Evolutionary conservation across 2,329 filamentous ascomycete species (phyloP).

Genomic region (Colletotrichum aenigma): DNA sequence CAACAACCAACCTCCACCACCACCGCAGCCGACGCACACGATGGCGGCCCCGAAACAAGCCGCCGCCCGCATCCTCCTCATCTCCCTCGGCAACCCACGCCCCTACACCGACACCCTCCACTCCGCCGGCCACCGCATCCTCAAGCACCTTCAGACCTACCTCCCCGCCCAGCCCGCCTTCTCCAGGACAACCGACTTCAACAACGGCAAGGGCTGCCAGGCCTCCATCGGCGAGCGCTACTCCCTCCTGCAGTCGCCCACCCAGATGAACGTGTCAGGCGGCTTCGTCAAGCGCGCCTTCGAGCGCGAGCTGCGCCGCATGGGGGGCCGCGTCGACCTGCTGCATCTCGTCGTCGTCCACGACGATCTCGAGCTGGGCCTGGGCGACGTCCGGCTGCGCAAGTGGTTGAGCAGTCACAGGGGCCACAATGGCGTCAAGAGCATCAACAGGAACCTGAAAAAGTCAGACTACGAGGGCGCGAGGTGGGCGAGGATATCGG

Average conservation of each 20-base stretch:
- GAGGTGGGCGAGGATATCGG: constrained; percentile 66
- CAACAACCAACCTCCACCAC: neutral
- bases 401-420: constrained; percentile 67
- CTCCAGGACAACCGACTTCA: constrained; percentile 38
- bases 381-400: constrained; percentile 71
- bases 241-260: constrained; percentile 76
- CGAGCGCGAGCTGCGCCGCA: constrained; percentile 53
- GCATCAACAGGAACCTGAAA: constrained; percentile 58
- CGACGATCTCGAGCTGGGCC: constrained; percentile 79
- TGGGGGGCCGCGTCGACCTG: constrained; percentile 31
- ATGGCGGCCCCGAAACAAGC: constrained; percentile 20
- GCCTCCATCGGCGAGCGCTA: constrained; percentile 55
- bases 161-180: constrained; percentile 56
- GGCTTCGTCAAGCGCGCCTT: constrained; percentile 66
- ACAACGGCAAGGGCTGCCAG: constrained; percentile 51
- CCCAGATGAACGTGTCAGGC: constrained; percentile 86
- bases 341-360: constrained; percentile 77
- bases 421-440: constrained; percentile 79
- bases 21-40: neutral
- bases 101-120: constrained; percentile 81
- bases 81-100: constrained; percentile 86
- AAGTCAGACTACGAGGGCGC: constrained; percentile 43
- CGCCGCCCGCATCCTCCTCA: constrained; percentile 68
- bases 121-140: constrained; percentile 82
- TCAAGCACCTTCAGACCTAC: constrained; percentile 62